Evolutionary conservation across 2,329 filamentous ascomycete genomes (phyloP), one percentile per base, ranked within the genome.

Genomic region (Paraphaeosphaeria sporulosa): DNA sequence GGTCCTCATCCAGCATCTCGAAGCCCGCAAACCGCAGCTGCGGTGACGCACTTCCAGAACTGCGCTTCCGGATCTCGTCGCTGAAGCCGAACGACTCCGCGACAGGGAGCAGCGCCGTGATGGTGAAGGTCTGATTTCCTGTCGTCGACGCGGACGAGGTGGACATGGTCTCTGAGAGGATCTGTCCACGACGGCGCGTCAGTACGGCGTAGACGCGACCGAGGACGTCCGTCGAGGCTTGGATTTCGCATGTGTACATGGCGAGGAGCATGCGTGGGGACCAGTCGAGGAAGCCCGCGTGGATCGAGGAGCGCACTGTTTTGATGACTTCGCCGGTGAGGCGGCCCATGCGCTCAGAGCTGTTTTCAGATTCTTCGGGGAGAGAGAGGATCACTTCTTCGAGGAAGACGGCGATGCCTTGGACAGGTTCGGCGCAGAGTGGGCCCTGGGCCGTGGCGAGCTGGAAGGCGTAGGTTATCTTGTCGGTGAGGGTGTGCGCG

Each of bases 211-310:
- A 99, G 36, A 98, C 95, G 32, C 93, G 90, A 23, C 95, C 95
- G 5, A 99, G 88, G 44, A 98, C 95, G 79, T 98, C 95, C 71
- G 94, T 94, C 23, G 92, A 94, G 32, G 94, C 93, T 84, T 98
- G 95, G 71, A 99, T 98, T 76, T 98, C 95, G 76, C 94, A 97
- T 57, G 88, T 93, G 82, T 99, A 99, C 93, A 98, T 98, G 54
- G 95, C 95, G 47, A 99, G 87, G 81, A 98, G 88, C 67, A 99
- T 87, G n/a, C 95, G 89, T 0, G 95, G 92, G 42, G 90, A 94
- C 95, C 95, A 99, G 82, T 98, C 95, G 19, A 97, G 83, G 83
- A 98, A 97, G 23, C 90, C 94, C 64, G 89, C 84, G 53, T 90
- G 87, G 62, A 99, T 93, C n/a, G 89, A 87, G 48, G 92, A 89